Percentiles rank a stretch among this genome's conserved stretches.
phyloP scores from a whole-genome alignment of 805 yeast genomes.

The Pichia phayaonensis region DNA sequence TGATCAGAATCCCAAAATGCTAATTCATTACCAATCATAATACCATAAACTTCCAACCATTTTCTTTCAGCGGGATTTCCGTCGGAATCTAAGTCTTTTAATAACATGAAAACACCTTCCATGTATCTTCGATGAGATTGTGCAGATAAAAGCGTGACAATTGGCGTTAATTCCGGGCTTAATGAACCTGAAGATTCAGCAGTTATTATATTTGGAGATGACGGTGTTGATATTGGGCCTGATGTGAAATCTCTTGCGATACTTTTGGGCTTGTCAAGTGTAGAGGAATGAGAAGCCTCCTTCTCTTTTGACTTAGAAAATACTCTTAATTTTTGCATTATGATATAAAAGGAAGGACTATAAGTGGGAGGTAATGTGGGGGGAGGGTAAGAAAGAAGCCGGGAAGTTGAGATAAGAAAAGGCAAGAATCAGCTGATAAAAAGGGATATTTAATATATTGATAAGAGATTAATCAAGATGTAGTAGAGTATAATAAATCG shows the following conservation, averaged over 20 bases:
- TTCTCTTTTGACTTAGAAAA: slow-evolving; percentile 15
- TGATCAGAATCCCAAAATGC: slow-evolving; percentile 86
- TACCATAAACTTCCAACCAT: slow-evolving; percentile 93
- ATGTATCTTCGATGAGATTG: slow-evolving; percentile 68
- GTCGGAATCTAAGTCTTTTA: slow-evolving; percentile 70
- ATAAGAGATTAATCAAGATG: too few species aligned
- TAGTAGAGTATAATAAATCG: too few species aligned
- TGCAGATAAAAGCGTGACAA: slow-evolving; percentile 64
- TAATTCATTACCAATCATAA: slow-evolving; percentile 80
- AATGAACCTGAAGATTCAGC: slow-evolving; percentile 25
- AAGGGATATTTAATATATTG: too few species aligned
- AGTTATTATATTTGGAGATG: slow-evolving; percentile 13
- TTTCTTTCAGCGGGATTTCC: slow-evolving; percentile 78
- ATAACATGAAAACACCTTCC: slow-evolving; percentile 69
- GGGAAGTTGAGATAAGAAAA: too few species aligned
- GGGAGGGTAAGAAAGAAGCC: background rate
- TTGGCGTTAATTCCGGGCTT: slow-evolving; percentile 49
- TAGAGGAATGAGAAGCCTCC: background rate
- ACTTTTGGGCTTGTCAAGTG: background rate
- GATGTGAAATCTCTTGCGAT: background rate
- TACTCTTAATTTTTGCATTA: slow-evolving; percentile 21
- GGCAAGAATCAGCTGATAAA: too few species aligned
- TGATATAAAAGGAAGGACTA: background rate
- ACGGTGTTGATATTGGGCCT: slow-evolving; percentile 6
- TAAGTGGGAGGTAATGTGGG: background rate